A percentile compares a stretch with the other conserved stretches of the same genome.
Conservation (phyloP, 768 basidiomycete species). For the Hericium rajendrae region DNA sequence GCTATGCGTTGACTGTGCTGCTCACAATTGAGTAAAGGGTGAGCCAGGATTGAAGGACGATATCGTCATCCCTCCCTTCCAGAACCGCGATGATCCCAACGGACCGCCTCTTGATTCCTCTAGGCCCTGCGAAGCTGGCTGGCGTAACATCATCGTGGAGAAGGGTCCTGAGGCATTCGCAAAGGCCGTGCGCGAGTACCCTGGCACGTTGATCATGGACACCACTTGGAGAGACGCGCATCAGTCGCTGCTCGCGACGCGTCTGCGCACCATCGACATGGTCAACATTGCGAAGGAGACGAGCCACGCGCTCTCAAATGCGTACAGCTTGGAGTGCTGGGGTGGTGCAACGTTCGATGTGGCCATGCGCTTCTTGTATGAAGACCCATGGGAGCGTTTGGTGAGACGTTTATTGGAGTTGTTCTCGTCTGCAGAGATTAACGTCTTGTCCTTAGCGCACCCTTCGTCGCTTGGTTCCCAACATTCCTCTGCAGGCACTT, state of each 20-base stretch:
- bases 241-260: slow-evolving; percentile 93
- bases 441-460: slow-evolving; percentile 46
- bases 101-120: slow-evolving; percentile 70
- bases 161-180: slow-evolving; percentile 97
- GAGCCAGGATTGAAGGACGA: slow-evolving; percentile 93
- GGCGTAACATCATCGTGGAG: slow-evolving; percentile 98
- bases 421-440: neutral
- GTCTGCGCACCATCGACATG: slow-evolving; percentile 93
- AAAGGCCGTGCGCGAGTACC: slow-evolving; percentile 93
- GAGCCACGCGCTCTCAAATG: slow-evolving; percentile 87
- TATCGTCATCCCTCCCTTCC: slow-evolving; percentile 71
- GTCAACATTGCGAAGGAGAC: slow-evolving; percentile 98
- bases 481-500: slow-evolving; percentile 96
- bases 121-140: slow-evolving; percentile 78
- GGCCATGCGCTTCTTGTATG: slow-evolving; percentile 98
- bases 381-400: slow-evolving; percentile 98
- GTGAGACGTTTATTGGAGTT: slow-evolving; percentile 30
- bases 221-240: slow-evolving; percentile 99
- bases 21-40: slow-evolving; percentile 33
- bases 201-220: slow-evolving; percentile 93
- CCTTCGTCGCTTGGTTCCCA: slow-evolving; percentile 91
- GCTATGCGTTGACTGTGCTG: neutral
- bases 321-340: slow-evolving; percentile 98
- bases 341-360: slow-evolving; percentile 99
- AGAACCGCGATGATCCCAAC: slow-evolving; percentile 68